phyloP scores from a whole-genome alignment of 768 basidiomycete species.

The Trichaptum fuscoviolaceum region DNA sequence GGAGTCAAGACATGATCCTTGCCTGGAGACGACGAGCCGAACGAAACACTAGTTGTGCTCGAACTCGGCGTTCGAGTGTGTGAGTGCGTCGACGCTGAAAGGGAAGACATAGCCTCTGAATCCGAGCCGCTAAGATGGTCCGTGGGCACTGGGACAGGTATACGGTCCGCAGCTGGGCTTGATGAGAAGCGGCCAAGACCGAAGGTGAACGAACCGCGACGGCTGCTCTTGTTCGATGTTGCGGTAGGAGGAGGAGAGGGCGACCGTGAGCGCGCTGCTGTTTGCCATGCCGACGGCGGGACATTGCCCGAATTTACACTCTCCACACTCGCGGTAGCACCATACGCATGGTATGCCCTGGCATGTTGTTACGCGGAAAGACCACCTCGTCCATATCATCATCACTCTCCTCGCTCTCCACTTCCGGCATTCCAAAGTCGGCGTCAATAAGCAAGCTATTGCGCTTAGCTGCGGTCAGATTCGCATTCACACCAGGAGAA shows the following conservation, averaged over 20 bases:
- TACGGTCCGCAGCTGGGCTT: background rate
- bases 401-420: conserved; percentile 34
- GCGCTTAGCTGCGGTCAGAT: conserved; percentile 42
- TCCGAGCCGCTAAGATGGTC: background rate
- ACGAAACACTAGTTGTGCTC: background rate
- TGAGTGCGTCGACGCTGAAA: background rate
- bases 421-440: conserved; percentile 63
- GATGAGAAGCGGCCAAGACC: background rate
- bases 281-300: background rate
- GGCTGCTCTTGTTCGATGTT: background rate
- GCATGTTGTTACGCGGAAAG: background rate
- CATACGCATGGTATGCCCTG: background rate
- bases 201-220: background rate
- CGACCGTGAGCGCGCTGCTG: background rate
- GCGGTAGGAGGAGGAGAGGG: background rate
- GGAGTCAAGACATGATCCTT: background rate
- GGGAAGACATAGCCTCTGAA: background rate
- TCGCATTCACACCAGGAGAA: conserved; percentile 21
- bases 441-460: conserved; percentile 64
- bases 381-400: background rate
- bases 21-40: background rate
- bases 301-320: background rate
- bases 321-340: background rate
- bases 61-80: background rate
- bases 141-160: background rate